A percentile compares a stretch with the other conserved stretches of the same genome.
phyloP scores from a whole-genome alignment of 495 filamentous ascomycete genomes.

The Neurospora hispaniola region DNA sequence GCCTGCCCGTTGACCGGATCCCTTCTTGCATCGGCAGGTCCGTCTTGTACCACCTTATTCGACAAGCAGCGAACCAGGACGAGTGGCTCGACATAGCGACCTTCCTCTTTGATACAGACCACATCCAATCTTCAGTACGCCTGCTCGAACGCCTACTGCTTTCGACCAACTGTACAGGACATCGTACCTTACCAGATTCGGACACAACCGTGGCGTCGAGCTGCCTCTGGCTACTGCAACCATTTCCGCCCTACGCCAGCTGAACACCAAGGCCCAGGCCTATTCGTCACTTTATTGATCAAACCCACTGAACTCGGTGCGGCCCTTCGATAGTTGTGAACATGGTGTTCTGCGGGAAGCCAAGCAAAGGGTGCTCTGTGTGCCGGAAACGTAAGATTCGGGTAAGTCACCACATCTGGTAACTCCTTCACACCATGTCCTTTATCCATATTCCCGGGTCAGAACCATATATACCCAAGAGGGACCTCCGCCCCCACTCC shows the following conservation, averaged over 20 bases:
- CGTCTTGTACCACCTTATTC: background rate
- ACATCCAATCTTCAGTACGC: background rate
- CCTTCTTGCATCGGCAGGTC: background rate
- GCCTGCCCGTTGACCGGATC: background rate
- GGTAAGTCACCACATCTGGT: slow-evolving; percentile 15
- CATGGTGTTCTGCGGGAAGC: slow-evolving; percentile 68
- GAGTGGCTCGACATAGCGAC: background rate
- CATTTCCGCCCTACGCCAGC: background rate
- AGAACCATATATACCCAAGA: background rate
- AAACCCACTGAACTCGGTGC: background rate
- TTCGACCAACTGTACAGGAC: background rate
- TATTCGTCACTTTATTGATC: background rate
- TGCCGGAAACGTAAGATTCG: slow-evolving; percentile 46
- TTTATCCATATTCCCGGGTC: background rate
- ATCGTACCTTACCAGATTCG: background rate
- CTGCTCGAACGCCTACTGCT: background rate
- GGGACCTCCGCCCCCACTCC: background rate
- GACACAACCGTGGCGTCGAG: background rate
- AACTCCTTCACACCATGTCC: background rate
- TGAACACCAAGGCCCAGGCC: background rate
- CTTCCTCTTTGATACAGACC: background rate
- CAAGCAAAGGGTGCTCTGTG: slow-evolving; percentile 56
- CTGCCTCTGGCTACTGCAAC: background rate
- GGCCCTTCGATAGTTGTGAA: slow-evolving; percentile 6
- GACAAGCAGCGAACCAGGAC: background rate